These are phyloP conservation scores for Cercospora zeina DNA, from an alignment of 2,329 filamentous ascomycete genomes.

Conservation along the genomic window DNA sequence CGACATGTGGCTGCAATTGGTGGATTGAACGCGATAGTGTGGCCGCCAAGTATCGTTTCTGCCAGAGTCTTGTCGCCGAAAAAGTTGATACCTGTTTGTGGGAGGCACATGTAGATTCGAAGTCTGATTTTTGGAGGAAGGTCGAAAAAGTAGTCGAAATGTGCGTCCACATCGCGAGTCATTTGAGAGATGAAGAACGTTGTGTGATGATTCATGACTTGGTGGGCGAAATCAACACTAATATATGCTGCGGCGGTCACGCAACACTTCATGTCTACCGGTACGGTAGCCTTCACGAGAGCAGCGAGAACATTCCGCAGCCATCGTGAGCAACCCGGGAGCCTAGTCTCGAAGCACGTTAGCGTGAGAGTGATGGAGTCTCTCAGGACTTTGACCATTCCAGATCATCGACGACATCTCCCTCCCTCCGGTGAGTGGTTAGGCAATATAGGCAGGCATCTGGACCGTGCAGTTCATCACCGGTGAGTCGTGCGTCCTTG, in stretches of 20 bases:
- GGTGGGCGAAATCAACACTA: too few relatives aligned
- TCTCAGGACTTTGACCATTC: background rate
- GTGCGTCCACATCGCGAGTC: background rate
- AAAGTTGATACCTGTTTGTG: background rate
- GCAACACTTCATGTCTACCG: background rate
- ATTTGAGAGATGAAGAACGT: background rate
- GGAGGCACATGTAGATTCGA: background rate
- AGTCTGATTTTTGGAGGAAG: background rate
- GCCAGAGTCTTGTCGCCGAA: background rate
- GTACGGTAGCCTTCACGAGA: background rate
- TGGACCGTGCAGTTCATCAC: background rate
- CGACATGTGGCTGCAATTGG: background rate
- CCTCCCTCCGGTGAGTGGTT: background rate
- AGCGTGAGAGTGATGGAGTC: background rate
- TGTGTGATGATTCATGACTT: background rate
- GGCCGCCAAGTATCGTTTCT: background rate
- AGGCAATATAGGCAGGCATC: background rate
- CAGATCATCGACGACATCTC: background rate
- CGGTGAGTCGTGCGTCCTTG: background rate
- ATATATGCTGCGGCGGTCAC: background rate
- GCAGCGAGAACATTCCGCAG: background rate
- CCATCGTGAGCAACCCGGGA: background rate
- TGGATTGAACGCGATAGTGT: background rate
- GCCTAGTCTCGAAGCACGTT: background rate
- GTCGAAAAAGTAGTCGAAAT: constrained; percentile 2